Base-by-base conservation (phyloP, 306 rosid genomes). In the Mimosa bimucronata region DNA sequence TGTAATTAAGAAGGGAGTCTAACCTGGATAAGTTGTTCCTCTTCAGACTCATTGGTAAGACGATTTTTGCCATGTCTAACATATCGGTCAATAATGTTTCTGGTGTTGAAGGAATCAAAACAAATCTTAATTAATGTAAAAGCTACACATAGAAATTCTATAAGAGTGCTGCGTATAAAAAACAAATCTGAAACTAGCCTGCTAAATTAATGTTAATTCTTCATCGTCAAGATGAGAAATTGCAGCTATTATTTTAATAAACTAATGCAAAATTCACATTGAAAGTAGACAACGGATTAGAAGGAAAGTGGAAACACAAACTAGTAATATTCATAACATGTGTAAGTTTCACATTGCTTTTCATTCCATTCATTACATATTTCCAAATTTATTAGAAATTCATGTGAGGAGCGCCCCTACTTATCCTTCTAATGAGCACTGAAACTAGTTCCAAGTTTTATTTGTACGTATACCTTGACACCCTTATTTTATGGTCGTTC, bases 11-110 rank as follows among this genome's bases (percentile, higher is more conserved):
- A 81, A 23, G 38, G 21, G 6, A 61, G 23, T 64, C 74, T 41
- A 48, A 91, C 97, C 93, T 89, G 87, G 67, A 82, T 23, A 13
- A 57, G 38, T 13, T 13, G 61, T 79, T 89, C 85, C 19, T 7
- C 76, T 71, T 74, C 87, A 29, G 46, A 21, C 7, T 18, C 34
- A 65, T 73, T 71, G 85, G 30, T 61, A 25, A 66, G 81, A 52
- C 31, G 83, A 15, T 13, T 83, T 37, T 83, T 86, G 61, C 57
- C 71, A 58, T 50, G 7, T 52, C 83, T 66, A 2, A 6, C 60
- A 71, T 88, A 91, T 25, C 87, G 83, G 37, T 78, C 84, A 3
- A 86, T 83, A 21, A 75, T 79, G 66, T 75, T 69, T 66, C 81
- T 77, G 76, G 82, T 83, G 70, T 93, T 91, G 90, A 77, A 76